Percentiles rank a stretch among this genome's conserved stretches.
These are phyloP conservation scores for Penicillium sp. DNA, from an alignment of 2,329 filamentous ascomycete species.

Conservation along the genomic window DNA sequence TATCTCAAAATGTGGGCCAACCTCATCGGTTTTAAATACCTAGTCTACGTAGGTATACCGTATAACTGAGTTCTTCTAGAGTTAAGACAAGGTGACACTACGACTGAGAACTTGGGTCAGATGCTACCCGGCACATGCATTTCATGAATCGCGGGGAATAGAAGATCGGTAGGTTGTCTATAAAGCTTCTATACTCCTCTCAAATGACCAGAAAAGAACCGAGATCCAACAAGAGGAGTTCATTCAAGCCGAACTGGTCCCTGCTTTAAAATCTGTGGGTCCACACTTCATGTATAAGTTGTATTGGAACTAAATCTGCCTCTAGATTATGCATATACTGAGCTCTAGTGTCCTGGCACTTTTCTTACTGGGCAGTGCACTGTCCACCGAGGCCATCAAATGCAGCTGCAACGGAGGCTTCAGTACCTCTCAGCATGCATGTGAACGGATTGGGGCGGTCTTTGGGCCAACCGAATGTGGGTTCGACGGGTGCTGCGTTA, in stretches of 20 bases:
- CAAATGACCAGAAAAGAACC: background rate
- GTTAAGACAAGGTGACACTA: background rate
- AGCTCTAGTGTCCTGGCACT: background rate
- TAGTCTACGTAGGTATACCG: background rate
- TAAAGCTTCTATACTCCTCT: background rate
- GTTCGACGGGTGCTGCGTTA: constrained; percentile 9
- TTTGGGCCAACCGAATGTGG: constrained; percentile 1
- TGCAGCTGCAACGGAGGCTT: background rate
- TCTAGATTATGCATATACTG: background rate
- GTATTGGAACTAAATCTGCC: background rate
- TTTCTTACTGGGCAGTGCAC: background rate
- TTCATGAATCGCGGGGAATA: background rate
- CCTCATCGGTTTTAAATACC: background rate
- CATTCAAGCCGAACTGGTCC: background rate
- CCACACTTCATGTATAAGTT: background rate
- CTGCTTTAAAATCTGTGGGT: background rate
- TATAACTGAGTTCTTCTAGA: background rate
- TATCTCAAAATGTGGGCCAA: background rate
- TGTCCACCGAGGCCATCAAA: background rate
- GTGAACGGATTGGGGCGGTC: background rate
- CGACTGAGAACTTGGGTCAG: background rate
- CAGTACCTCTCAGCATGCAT: background rate
- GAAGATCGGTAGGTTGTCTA: background rate
- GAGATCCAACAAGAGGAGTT: background rate
- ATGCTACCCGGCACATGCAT: background rate